Percentiles rank a stretch among this genome's conserved stretches.
Evolutionary conservation across 805 yeast genomes (phyloP).

Genomic region (Pichia gijzeniarum): DNA sequence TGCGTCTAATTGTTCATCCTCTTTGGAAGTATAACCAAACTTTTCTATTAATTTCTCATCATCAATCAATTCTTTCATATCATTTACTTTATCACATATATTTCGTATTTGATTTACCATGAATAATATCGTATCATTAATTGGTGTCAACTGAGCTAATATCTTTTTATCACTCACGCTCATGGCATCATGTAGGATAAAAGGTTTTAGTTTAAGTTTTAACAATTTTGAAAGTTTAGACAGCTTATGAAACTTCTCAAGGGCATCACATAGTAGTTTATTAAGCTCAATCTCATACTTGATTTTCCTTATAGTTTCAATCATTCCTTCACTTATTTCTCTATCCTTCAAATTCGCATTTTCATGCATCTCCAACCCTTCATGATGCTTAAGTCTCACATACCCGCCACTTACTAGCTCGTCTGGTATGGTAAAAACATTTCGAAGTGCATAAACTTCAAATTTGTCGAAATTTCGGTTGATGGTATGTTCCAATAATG

Average conservation of each 20-base stretch:
- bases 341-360: slow-evolving; percentile 16
- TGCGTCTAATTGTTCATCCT: slow-evolving; percentile 4
- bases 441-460: slow-evolving; percentile 75
- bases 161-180: background rate
- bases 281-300: slow-evolving; percentile 2
- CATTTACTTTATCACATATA: background rate
- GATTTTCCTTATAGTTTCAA: slow-evolving; percentile 5
- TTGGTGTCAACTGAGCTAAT: slow-evolving; percentile 2
- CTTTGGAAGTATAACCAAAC: background rate
- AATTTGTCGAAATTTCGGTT: slow-evolving; percentile 81
- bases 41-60: background rate
- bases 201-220: background rate
- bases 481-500: slow-evolving; percentile 64
- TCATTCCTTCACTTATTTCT: slow-evolving; percentile 17
- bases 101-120: slow-evolving; percentile 2
- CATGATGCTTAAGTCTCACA: slow-evolving; percentile 64
- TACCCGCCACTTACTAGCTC: slow-evolving; percentile 61
- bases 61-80: background rate
- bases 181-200: background rate
- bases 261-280: background rate
- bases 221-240: background rate
- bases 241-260: background rate
- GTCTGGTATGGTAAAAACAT: slow-evolving; percentile 64
- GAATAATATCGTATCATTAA: slow-evolving; percentile 4
- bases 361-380: slow-evolving; percentile 34